A percentile compares a stretch with the other conserved stretches of the same genome.
Conservation (phyloP, 1,284 basidiomycete species). For the Cerrena zonata region DNA sequence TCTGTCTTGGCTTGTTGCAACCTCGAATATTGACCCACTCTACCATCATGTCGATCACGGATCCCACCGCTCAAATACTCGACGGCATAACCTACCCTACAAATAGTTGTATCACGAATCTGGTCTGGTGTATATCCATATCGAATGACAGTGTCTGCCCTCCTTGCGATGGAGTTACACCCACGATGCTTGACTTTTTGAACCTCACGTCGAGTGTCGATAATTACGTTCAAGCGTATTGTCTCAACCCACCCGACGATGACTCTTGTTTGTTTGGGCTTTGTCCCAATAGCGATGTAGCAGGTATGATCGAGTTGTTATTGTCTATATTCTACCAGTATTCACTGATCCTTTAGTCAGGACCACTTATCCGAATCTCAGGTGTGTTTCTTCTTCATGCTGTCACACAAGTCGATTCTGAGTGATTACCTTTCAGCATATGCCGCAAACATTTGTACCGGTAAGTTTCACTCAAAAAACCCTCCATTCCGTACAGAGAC, state of each 20-base stretch:
- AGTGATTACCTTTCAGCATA: neutral
- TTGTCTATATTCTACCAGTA: neutral
- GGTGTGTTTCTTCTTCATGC: too few relatives aligned
- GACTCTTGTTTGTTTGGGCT: slow-evolving; percentile 4
- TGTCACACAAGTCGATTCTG: too few relatives aligned
- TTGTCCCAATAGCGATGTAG: slow-evolving; percentile 4
- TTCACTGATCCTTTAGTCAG: neutral
- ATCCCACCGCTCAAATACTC: too few relatives aligned
- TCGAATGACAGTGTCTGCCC: too few relatives aligned
- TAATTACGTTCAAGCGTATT: slow-evolving; percentile 4
- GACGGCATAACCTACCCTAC: too few relatives aligned
- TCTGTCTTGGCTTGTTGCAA: too few relatives aligned
- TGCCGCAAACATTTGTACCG: neutral
- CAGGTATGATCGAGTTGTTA: slow-evolving; percentile 1
- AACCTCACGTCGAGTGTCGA: slow-evolving; percentile 1
- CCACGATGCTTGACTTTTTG: neutral
- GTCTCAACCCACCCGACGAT: slow-evolving; percentile 3
- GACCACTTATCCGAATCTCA: slow-evolving; percentile 1
- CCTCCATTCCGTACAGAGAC: neutral
- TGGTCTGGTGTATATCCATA: too few relatives aligned
- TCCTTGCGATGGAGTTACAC: too few relatives aligned
- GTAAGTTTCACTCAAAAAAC: neutral
- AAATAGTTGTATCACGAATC: too few relatives aligned
- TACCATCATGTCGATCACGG: too few relatives aligned
- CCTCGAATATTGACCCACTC: too few relatives aligned